Percentiles rank a stretch among this genome's conserved stretches.
phyloP scores from a whole-genome alignment of 345 rosid genomes.

The Brassica nigra region DNA sequence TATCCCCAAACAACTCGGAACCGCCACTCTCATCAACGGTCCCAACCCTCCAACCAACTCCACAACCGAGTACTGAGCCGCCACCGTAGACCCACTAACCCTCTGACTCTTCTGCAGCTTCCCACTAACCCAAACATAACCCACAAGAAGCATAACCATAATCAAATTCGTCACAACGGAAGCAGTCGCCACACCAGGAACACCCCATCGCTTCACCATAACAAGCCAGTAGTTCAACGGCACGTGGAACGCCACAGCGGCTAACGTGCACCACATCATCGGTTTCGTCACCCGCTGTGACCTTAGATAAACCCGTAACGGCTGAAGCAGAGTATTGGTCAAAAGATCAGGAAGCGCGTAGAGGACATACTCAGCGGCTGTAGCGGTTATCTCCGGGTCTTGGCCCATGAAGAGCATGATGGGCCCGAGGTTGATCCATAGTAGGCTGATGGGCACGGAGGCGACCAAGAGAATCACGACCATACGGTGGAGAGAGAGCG shows the following conservation, averaged over 20 bases:
- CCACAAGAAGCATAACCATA: slow-evolving; percentile 73
- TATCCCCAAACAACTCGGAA: slow-evolving; percentile 93
- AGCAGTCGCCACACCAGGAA: slow-evolving; percentile 91
- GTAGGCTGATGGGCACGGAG: slow-evolving; percentile 67
- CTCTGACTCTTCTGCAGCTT: slow-evolving; percentile 48
- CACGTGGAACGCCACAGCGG: slow-evolving; percentile 77
- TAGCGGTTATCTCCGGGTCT: slow-evolving; percentile 71
- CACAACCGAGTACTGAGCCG: slow-evolving; percentile 41
- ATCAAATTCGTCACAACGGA: slow-evolving; percentile 85
- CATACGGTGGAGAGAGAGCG: slow-evolving; percentile 86
- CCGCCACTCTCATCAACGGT: slow-evolving; percentile 73
- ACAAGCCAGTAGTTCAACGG: slow-evolving; percentile 77
- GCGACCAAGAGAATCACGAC: slow-evolving; percentile 75
- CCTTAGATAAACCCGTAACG: slow-evolving; percentile 76
- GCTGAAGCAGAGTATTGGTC: slow-evolving; percentile 83
- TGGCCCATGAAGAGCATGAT: slow-evolving; percentile 90
- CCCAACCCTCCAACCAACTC: slow-evolving; percentile 65
- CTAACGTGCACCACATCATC: slow-evolving; percentile 85
- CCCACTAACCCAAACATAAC: slow-evolving; percentile 68
- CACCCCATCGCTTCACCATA: slow-evolving; percentile 61
- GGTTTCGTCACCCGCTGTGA: slow-evolving; percentile 87
- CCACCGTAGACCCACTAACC: slow-evolving; percentile 41
- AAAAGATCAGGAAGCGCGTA: slow-evolving; percentile 88
- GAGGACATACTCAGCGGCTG: slow-evolving; percentile 77
- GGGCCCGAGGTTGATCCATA: slow-evolving; percentile 79